Evolutionary conservation across 179 eudicot species (phyloP).

Genomic region (Spinacia oleracea): DNA sequence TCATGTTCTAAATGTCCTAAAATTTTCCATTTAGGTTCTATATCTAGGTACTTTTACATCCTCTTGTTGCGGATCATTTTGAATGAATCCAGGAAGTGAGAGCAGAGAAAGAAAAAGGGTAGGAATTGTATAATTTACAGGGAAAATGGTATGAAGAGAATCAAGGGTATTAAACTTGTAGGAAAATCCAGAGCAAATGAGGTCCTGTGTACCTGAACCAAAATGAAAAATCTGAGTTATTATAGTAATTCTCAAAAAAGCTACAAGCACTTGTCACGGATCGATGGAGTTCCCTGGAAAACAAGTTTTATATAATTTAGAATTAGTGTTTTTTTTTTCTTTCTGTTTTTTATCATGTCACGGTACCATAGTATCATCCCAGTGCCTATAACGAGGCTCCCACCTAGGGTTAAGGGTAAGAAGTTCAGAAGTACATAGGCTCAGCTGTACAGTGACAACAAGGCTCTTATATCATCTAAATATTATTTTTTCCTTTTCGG

Average conservation of each 20-base stretch:
- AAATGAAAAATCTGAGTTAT: background rate
- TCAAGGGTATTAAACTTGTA: background rate
- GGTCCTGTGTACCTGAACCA: background rate
- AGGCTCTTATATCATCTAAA: too few relatives aligned
- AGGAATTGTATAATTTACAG: background rate
- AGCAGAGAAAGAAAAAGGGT: background rate
- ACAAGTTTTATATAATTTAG: too few relatives aligned
- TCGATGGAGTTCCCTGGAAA: background rate
- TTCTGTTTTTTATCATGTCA: background rate
- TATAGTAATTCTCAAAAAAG: background rate
- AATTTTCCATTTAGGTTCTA: background rate
- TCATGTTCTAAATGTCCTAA: background rate
- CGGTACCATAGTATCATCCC: background rate
- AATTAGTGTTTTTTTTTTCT: background rate
- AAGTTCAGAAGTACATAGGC: background rate
- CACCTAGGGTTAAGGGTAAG: background rate
- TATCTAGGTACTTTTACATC: background rate
- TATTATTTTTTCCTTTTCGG: background rate
- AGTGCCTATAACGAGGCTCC: background rate
- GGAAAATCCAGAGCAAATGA: too few relatives aligned
- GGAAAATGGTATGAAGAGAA: background rate
- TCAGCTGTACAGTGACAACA: background rate
- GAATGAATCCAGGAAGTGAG: background rate
- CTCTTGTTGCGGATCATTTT: background rate
- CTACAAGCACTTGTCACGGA: background rate